Evolutionary conservation across 2,329 filamentous ascomycete species (phyloP).

Genomic region (Hymenoscyphus occultus): DNA sequence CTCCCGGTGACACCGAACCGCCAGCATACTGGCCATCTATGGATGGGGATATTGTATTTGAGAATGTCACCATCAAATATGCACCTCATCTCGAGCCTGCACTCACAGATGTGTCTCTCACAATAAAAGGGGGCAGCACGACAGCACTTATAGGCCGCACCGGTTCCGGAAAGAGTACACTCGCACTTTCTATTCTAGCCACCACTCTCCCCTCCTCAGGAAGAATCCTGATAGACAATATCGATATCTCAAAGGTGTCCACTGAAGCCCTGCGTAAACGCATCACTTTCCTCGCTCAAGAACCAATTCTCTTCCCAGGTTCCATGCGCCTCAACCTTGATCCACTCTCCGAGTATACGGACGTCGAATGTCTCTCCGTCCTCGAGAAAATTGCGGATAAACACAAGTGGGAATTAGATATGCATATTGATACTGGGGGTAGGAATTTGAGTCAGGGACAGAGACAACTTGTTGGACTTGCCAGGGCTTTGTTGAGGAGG

Average conservation of each 20-base stretch:
- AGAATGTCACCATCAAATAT: conserved; percentile 75
- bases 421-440: conserved; percentile 57
- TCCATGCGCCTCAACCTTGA: conserved; percentile 61
- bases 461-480: conserved; percentile 61
- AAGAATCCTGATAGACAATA: conserved; percentile 55
- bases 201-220: conserved; percentile 54
- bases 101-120: conserved; percentile 64
- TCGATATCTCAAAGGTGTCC: conserved; percentile 58
- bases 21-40: conserved; percentile 75
- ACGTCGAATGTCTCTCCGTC: conserved; percentile 51
- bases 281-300: conserved; percentile 66
- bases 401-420: conserved; percentile 55
- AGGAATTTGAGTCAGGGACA: conserved; percentile 64
- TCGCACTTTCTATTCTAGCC: conserved; percentile 59
- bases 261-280: conserved; percentile 57
- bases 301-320: conserved; percentile 63
- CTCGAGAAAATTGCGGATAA: conserved; percentile 52
- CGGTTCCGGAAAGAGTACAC: conserved; percentile 78
- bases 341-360: conserved; percentile 54
- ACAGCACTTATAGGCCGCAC: conserved; percentile 80
- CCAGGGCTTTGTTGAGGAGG: conserved; percentile 58
- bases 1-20: conserved; percentile 62
- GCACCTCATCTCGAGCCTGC: conserved; percentile 74
- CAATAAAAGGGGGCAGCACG: conserved; percentile 73
- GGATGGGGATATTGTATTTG: conserved; percentile 70